Evolutionary conservation across 495 filamentous ascomycete genomes (phyloP), one percentile per base, ranked within the genome.

Genomic region (Tuber indicum): DNA sequence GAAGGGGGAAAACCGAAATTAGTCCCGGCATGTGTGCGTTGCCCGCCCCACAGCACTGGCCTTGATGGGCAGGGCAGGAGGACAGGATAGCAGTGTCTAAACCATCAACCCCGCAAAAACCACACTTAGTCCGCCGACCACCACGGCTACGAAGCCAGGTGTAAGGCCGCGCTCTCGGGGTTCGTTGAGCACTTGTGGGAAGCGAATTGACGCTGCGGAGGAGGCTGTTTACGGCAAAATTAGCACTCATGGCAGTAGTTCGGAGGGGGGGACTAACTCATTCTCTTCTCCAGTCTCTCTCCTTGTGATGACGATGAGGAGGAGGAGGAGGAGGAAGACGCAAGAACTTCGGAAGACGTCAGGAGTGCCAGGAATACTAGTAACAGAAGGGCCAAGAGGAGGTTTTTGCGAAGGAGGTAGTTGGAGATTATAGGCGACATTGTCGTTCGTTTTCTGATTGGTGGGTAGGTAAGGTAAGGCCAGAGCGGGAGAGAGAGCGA

Each of bases 81-180:
- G 44, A 0, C 42, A 21, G n/a, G 66, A 21, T 49, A 12, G 16
- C 71, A 43, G 45, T n/a, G 75, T 41, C 41, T 80, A 80, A 49
- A 72, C 78, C 78, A 80, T 80, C 71, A 80, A 76, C 43, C 78
- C 78, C 42, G 78, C 78, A 80, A 80, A 46, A 62, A 80, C 66
- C 44, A 80, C 79, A 52, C 77, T 80, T 12, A 80, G 73, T 10
- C 78, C 78, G 49, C 78, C 78, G 10, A 80, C 78, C 26, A 80
- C 71, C n/a, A 72, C 77, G 19, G 78, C 78, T 23, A 80, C 79
- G 23, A 80, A 69, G 26, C 77, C 78, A 17, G 78, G 78, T 32
- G 78, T 73, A 43, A 80, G 79, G 41, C 71, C 45, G 44, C 78
- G 78, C 42, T 80, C 78, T 73, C 78, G 78, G 39, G 78, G 78